A percentile compares a stretch with the other conserved stretches of the same genome.
Conservation (phyloP, 106 monocot species). For the Dioscorea zingiberensis region DNA sequence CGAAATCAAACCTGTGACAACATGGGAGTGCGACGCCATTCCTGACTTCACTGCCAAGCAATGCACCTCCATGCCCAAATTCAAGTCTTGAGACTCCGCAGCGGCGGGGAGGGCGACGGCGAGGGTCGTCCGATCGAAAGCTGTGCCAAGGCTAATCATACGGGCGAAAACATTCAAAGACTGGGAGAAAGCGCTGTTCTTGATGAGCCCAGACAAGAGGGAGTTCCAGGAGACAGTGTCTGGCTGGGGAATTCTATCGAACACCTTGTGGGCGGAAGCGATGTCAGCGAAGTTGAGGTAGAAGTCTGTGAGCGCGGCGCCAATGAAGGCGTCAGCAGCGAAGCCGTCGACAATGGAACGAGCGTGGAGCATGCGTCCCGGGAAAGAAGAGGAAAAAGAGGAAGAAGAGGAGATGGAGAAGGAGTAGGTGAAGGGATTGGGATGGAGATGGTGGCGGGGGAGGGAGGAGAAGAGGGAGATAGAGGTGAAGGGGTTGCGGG, state of each 20-base stretch:
- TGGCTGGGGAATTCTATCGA: slow-evolving; percentile 50
- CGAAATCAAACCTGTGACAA: slow-evolving; percentile 63
- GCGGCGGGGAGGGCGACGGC: slow-evolving; percentile 51
- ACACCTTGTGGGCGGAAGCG: slow-evolving; percentile 56
- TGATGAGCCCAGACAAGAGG: slow-evolving; percentile 46
- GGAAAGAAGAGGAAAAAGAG: slow-evolving; percentile 1
- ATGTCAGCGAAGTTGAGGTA: slow-evolving; percentile 36
- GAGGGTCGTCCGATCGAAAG: slow-evolving; percentile 44
- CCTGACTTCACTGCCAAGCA: slow-evolving; percentile 42
- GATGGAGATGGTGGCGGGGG: slow-evolving; percentile 24
- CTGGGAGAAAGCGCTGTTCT: slow-evolving; percentile 17
- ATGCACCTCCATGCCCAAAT: slow-evolving; percentile 37
- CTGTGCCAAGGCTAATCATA: slow-evolving; percentile 14
- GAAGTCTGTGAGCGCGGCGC: slow-evolving; percentile 34
- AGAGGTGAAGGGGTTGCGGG: slow-evolving; percentile 5
- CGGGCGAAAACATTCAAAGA: slow-evolving; percentile 23
- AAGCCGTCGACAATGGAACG: slow-evolving; percentile 25
- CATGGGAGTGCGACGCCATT: slow-evolving; percentile 18
- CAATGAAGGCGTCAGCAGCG: slow-evolving; percentile 46
- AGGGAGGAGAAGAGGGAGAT: slow-evolving; percentile 31
- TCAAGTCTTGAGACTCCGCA: slow-evolving; percentile 37
- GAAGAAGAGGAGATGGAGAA: slow-evolving; percentile 29
- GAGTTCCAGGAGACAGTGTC: slow-evolving; percentile 69
- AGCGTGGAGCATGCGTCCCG: slow-evolving; percentile 46
- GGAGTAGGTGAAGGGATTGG: slow-evolving; percentile 41